phyloP scores from a whole-genome alignment of 2,329 filamentous ascomycete genomes.

The Aureobasidium sp. region DNA sequence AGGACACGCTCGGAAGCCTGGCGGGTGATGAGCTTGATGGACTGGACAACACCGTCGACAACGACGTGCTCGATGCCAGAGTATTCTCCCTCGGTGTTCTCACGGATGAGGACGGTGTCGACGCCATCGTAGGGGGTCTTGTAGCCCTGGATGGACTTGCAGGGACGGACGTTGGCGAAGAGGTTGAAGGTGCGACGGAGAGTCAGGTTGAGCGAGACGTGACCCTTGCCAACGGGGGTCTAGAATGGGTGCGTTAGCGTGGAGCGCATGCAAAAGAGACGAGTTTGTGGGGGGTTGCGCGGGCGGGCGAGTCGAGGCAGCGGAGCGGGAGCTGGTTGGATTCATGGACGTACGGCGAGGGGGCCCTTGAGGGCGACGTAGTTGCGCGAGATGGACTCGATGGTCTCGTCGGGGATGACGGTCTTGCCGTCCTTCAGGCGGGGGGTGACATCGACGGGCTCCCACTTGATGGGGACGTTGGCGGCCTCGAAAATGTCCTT shows the following conservation, averaged over 20 bases:
- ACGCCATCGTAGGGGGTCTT: conserved; percentile 98
- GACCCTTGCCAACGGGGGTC: conserved; percentile 96
- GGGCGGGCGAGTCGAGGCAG: neutral
- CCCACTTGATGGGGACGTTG: conserved; percentile 92
- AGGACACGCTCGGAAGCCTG: conserved; percentile 93
- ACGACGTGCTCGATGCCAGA: conserved; percentile 98
- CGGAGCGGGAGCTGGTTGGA: neutral
- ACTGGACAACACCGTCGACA: conserved; percentile 95
- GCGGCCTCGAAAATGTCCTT: conserved; percentile 98
- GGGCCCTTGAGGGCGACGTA: conserved; percentile 97
- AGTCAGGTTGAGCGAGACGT: conserved; percentile 97
- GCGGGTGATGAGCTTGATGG: conserved; percentile 97
- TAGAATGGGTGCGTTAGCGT: conserved; percentile 29
- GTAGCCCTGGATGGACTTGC: conserved; percentile 92
- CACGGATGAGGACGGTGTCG: conserved; percentile 93
- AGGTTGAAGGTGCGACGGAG: conserved; percentile 99
- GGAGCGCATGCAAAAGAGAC: neutral
- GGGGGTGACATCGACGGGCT: conserved; percentile 91
- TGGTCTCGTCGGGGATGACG: conserved; percentile 84
- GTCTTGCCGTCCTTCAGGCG: conserved; percentile 92
- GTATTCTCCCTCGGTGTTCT: conserved; percentile 99
- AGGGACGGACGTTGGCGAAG: conserved; percentile 97
- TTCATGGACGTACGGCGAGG: conserved; percentile 61
- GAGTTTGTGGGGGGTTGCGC: neutral
- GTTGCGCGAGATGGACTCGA: conserved; percentile 88